Evolutionary conservation across 2,329 filamentous ascomycete species (phyloP).

Genomic region (Stachybotrys chartarum): DNA sequence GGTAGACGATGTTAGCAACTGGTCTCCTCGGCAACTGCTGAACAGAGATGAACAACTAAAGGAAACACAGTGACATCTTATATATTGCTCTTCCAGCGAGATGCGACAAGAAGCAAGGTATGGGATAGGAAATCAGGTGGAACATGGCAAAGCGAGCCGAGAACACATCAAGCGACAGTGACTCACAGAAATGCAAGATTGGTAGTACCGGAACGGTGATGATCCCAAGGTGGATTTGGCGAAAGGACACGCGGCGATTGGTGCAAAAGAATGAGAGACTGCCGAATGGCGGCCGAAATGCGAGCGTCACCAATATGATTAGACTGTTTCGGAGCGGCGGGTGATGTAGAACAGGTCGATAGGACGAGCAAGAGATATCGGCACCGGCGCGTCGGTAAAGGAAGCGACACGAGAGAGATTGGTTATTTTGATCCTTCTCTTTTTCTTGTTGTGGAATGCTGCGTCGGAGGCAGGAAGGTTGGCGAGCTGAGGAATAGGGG

Average conservation of each 20-base stretch:
- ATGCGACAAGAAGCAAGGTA: neutral
- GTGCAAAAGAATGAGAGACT: slow-evolving; percentile 10
- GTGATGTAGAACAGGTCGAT: slow-evolving; percentile 16
- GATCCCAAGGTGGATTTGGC: slow-evolving; percentile 8
- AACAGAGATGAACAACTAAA: neutral
- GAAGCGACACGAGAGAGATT: slow-evolving; percentile 13
- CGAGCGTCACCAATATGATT: slow-evolving; percentile 28
- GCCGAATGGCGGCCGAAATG: slow-evolving; percentile 23
- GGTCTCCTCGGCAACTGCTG: neutral
- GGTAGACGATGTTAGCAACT: neutral
- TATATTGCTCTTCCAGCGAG: neutral
- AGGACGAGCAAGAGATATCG: slow-evolving; percentile 22
- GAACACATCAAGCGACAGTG: slow-evolving; percentile 19
- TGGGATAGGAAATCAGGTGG: neutral
- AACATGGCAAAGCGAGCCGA: slow-evolving; percentile 5
- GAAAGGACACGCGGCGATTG: slow-evolving; percentile 5
- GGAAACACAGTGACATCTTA: neutral
- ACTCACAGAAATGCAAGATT: slow-evolving; percentile 21
- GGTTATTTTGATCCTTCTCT: neutral
- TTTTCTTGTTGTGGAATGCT: too few species aligned
- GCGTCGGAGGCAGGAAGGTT: neutral
- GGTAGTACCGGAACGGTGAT: slow-evolving; percentile 11
- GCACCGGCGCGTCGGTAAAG: slow-evolving; percentile 21
- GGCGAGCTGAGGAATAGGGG: neutral
- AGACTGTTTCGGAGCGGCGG: slow-evolving; percentile 21